Base-by-base conservation (phyloP, 2,329 filamentous ascomycete species). In the Beauveria asiatica region DNA sequence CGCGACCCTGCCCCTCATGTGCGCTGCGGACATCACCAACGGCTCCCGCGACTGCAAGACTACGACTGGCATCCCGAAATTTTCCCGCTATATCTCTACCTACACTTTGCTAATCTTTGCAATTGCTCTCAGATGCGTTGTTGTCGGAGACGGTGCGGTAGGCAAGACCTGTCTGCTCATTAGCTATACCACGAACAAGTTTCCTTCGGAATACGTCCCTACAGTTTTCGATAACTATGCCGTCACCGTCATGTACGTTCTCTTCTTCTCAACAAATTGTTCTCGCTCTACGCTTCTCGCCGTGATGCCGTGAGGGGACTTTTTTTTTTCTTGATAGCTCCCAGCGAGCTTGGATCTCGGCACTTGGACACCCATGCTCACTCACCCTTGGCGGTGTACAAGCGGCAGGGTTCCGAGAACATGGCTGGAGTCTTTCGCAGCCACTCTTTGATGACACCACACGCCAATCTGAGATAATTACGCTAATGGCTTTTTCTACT, bases 201-300 rank as follows among this genome's bases (percentile, higher is more conserved):
- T 99, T 76, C 94, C 94, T 41, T 97, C 92, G 70, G 94, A 99
- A 92, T 99, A 99, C 76, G 94, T 99, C 62, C 94, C 94, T 57
- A 99, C 94, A 33, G 94, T 99, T 65, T 99, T 99, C 76, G 94
- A 99, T 77, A 99, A 99, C 79, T 99, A 99, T 83, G 94, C 94
- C 61, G 94, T 99, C 74, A 99, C 94, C 67, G 94, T 99, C 68
- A 99, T 99, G 94, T 97, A 83, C 87, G 92, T 87, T 60, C 64
- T 49, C 44, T 61, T 50, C 53, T 60, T 63, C 57, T 62, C 39
- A 21, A 7, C 5, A 19, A 27, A 16, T 30, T 1, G n/a, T 10
- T 2, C 16, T 21, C 8, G 5, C 45, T 10, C 8, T 49, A 11
- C 30, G 33, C 58, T 45, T 59, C 54, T 54, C 54, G 37, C 46